Conservation (phyloP, 768 basidiomycete species). For the Tylopilus subfusipes region DNA sequence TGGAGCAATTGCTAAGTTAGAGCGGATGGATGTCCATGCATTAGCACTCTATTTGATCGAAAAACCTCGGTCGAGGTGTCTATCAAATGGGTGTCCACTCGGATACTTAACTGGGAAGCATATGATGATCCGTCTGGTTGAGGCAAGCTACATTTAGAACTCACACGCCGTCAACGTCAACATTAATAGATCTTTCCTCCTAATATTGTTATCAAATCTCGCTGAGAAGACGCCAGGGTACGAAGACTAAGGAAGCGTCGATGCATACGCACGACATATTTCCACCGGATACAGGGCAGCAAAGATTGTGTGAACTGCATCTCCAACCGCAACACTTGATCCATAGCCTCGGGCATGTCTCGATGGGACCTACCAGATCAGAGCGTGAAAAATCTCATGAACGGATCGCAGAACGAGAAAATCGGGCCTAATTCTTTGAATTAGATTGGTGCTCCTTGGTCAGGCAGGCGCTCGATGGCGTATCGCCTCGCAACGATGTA, state of each 20-base stretch:
- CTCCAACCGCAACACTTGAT: neutral
- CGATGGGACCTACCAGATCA: neutral
- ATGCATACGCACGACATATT: neutral
- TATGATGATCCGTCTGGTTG: neutral
- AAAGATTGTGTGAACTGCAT: neutral
- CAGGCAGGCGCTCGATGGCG: conserved; percentile 92
- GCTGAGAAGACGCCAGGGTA: neutral
- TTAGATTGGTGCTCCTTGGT: conserved; percentile 79
- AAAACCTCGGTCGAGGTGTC: neutral
- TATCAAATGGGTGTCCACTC: neutral
- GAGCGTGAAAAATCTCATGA: conserved; percentile 1
- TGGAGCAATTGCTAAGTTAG: neutral
- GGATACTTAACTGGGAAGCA: neutral
- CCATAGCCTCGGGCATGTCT: neutral
- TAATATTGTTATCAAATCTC: neutral
- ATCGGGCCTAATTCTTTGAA: neutral
- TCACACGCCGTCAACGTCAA: neutral
- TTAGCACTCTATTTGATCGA: neutral
- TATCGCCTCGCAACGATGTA: conserved; percentile 92
- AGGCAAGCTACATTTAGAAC: neutral
- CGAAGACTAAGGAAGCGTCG: neutral
- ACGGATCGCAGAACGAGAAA: neutral
- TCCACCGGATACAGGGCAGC: neutral
- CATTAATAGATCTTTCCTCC: neutral
- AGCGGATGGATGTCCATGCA: neutral